Conservation (phyloP, 345 rosid genomes). For the Punica granatum region DNA sequence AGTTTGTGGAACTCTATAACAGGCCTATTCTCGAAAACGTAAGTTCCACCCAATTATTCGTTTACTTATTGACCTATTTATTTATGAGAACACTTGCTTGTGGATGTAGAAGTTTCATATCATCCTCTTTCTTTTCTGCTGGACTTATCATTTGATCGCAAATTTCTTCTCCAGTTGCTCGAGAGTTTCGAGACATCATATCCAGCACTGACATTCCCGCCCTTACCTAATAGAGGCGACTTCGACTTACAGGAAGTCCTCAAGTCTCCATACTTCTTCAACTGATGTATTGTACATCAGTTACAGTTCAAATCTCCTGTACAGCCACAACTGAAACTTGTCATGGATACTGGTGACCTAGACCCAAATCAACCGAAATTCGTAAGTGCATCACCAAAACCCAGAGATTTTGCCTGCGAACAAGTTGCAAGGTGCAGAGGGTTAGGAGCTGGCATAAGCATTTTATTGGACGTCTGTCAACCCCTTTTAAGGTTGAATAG, state of each 20-base stretch:
- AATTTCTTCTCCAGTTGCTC: constrained; percentile 51
- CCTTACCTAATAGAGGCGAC: constrained; percentile 76
- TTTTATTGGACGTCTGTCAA: neutral
- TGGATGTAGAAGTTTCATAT: neutral
- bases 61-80: neutral
- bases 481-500: neutral
- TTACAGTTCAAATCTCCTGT: neutral
- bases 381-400: neutral
- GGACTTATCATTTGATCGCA: neutral
- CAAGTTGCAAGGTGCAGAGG: neutral
- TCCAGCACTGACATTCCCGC: constrained; percentile 66
- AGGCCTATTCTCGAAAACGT: constrained; percentile 88
- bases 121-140: neutral
- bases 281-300: constrained; percentile 45
- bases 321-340: neutral
- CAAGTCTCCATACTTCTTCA: constrained; percentile 80
- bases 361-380: neutral
- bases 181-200: constrained; percentile 69
- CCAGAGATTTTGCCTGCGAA: neutral
- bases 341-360: neutral
- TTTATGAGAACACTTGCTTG: neutral
- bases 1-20: constrained; percentile 87
- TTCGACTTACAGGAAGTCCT: constrained; percentile 76
- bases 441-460: neutral
- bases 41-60: constrained; percentile 25